phyloP scores from a whole-genome alignment of 306 rosid species.

The apple (Malus domestica) region ASM211411v1 NC_041791.1:6758001-6758500 shows the following conservation, averaged over 20 bases:
- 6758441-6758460: constrained; percentile 58
- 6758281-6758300: constrained; percentile 64
- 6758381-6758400: constrained; percentile 35
- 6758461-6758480: constrained; percentile 58
- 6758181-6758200: constrained; percentile 59
- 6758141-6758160: constrained; percentile 50
- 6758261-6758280: constrained; percentile 58
- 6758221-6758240: constrained; percentile 61
- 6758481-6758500: constrained; percentile 76
- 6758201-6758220: constrained; percentile 42
- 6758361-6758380: constrained; percentile 39
- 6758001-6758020: constrained; percentile 72
- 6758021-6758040: constrained; percentile 60
- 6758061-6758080: constrained; percentile 30
- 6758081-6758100: constrained; percentile 66
- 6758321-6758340: constrained; percentile 52
- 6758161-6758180: constrained; percentile 47
- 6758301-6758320: constrained; percentile 54
- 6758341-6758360: constrained; percentile 53
- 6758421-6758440: constrained; percentile 53
- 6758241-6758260: constrained; percentile 60
- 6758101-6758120: constrained; percentile 70
- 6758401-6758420: constrained; percentile 46
- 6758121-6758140: constrained; percentile 45
- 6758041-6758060: constrained; percentile 34